Base-by-base conservation (phyloP, 345 rosid species). In the Linum tenue region DNA sequence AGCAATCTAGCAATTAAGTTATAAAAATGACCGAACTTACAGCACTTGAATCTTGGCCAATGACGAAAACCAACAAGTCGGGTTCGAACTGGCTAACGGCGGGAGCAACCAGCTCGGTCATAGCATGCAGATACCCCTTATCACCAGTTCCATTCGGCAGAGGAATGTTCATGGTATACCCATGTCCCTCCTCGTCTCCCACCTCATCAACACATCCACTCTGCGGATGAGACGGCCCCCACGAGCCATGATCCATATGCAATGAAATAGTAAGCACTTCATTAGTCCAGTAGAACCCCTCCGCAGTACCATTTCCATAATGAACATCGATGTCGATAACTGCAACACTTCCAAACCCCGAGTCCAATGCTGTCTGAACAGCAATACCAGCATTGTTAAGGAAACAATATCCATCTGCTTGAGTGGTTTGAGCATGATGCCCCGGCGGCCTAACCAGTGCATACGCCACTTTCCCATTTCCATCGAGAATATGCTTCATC, bases 181-280 rank as follows among this genome's bases (percentile, higher is more conserved):
- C 98, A 4, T 77, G 78, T 6, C 98, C 98, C 59, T 81, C 79
- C 2, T 73, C 90, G 69, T 85, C 84, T 67, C 98, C 97, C 37
- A 87, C 77, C 76, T 92, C 97, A 80, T 86, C 83, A 17, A 83
- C 55, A 1, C 84, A 65, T 57, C 98, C 98, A 17, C 66, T 79
- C 63, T 90, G 97, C 0, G 90, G 96, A 67, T 92, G 97, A 70
- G 98, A 87, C 37, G 88, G 87, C n/a, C 98, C 96, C 96, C 98
- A 92, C 0, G 97, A 85, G 36, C 98, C 94, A 56, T 92, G 97
- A 71, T 89, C 86, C 98, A 92, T 92, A 68, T 92, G 98, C 15
- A 92, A 91, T 1, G 97, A 92, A 63, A 86, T 62, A 3, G 97
- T 86, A 37, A 92, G 94, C 68, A 83, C 94, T 72, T 75, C 72